Percentiles rank a stretch among this genome's conserved stretches.
These are phyloP conservation scores for Pulveroboletus sp. DNA, from an alignment of 768 basidiomycete genomes.

Conservation along the genomic window DNA sequence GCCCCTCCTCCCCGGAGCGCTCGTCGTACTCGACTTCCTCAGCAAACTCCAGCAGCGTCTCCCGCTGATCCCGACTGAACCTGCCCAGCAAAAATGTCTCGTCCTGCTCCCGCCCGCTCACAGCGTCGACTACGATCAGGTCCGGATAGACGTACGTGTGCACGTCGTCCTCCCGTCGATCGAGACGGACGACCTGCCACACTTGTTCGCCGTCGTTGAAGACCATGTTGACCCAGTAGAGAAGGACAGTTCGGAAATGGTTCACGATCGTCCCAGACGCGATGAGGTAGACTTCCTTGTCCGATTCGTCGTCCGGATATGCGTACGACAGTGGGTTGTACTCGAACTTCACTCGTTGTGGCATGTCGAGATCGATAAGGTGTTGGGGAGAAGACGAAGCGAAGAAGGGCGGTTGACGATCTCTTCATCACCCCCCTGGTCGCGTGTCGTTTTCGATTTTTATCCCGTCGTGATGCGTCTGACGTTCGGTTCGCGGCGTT, in stretches of 20 bases:
- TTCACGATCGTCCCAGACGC: slow-evolving; percentile 6
- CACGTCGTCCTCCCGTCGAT: slow-evolving; percentile 3
- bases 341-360: slow-evolving; percentile 14
- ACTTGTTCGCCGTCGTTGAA: slow-evolving; percentile 23
- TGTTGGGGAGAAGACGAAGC: too few relatives aligned
- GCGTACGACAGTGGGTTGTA: slow-evolving; percentile 20
- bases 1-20: slow-evolving; percentile 1
- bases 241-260: slow-evolving; percentile 10
- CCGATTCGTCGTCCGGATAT: slow-evolving; percentile 24
- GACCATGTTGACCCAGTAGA: slow-evolving; percentile 27
- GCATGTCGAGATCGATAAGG: too few relatives aligned
- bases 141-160: slow-evolving; percentile 27
- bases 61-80: slow-evolving; percentile 25
- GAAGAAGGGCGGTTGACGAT: too few relatives aligned
- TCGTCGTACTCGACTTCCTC: slow-evolving; percentile 23
- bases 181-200: slow-evolving; percentile 28
- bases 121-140: slow-evolving; percentile 24
- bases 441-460: slow-evolving; percentile 5
- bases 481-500: slow-evolving; percentile 14
- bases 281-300: slow-evolving; percentile 25
- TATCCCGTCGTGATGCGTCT: slow-evolving; percentile 5
- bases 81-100: slow-evolving; percentile 14
- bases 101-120: slow-evolving; percentile 4
- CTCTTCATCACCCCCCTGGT: slow-evolving; percentile 2
- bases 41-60: slow-evolving; percentile 24